These are phyloP conservation scores for Brassica napus DNA, from an alignment of 345 rosid species.

Conservation along the genomic window Da-Ae NC_063441.1:20815501-20816000, in stretches of 20 bases:
- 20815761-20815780: conserved; percentile 89
- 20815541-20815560: conserved; percentile 78
- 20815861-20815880: conserved; percentile 86
- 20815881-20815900: neutral
- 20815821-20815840: conserved; percentile 67
- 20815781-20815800: conserved; percentile 77
- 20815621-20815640: conserved; percentile 63
- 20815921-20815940: conserved; percentile 2
- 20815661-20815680: conserved; percentile 76
- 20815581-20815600: conserved; percentile 61
- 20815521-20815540: conserved; percentile 75
- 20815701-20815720: conserved; percentile 88
- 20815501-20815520: conserved; percentile 61
- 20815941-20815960: conserved; percentile 1
- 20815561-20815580: conserved; percentile 73
- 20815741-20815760: conserved; percentile 68
- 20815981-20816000: neutral
- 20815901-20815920: neutral
- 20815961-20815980: neutral
- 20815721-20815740: conserved; percentile 88
- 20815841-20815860: conserved; percentile 89
- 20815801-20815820: conserved; percentile 58
- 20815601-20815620: conserved; percentile 92
- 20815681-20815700: conserved; percentile 60
- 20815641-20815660: conserved; percentile 83